Percentiles rank a stretch among this genome's conserved stretches.
These are phyloP conservation scores for Lipomyces kockii DNA, from an alignment of 805 yeast genomes.

Conservation along the genomic window DNA sequence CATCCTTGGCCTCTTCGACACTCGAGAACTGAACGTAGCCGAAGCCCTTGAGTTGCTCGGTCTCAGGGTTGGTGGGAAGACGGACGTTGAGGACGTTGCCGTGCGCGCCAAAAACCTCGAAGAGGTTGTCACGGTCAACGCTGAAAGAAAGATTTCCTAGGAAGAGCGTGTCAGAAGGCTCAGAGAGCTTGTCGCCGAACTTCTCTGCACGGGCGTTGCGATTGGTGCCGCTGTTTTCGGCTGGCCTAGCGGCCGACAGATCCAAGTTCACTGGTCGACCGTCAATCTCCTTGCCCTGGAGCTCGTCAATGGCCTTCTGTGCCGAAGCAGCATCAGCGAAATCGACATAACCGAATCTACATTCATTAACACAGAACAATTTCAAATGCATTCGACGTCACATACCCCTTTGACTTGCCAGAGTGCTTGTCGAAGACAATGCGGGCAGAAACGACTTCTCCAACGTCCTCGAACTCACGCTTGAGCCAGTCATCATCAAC, in stretches of 20 bases:
- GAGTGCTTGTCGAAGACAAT: conserved; percentile 91
- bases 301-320: conserved; percentile 79
- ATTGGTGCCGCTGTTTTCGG: conserved; percentile 53
- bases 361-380: neutral
- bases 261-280: conserved; percentile 97
- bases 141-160: conserved; percentile 95
- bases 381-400: neutral
- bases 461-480: conserved; percentile 79
- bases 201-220: conserved; percentile 80
- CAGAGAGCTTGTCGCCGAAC: conserved; percentile 88
- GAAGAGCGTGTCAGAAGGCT: conserved; percentile 94
- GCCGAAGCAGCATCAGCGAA: conserved; percentile 78
- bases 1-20: conserved; percentile 88
- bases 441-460: conserved; percentile 87
- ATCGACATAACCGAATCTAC: conserved; percentile 71
- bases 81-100: conserved; percentile 89
- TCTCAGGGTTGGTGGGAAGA: conserved; percentile 97
- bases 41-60: conserved; percentile 98
- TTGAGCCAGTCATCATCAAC: conserved; percentile 93
- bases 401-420: conserved; percentile 91
- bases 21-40: conserved; percentile 93
- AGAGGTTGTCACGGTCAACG: conserved; percentile 78
- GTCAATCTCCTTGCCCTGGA: conserved; percentile 93
- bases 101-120: conserved; percentile 70
- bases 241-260: conserved; percentile 84